Evolutionary conservation across 2,329 filamentous ascomycete species (phyloP).

Genomic region (Lasiodiplodia hormozganensis): DNA sequence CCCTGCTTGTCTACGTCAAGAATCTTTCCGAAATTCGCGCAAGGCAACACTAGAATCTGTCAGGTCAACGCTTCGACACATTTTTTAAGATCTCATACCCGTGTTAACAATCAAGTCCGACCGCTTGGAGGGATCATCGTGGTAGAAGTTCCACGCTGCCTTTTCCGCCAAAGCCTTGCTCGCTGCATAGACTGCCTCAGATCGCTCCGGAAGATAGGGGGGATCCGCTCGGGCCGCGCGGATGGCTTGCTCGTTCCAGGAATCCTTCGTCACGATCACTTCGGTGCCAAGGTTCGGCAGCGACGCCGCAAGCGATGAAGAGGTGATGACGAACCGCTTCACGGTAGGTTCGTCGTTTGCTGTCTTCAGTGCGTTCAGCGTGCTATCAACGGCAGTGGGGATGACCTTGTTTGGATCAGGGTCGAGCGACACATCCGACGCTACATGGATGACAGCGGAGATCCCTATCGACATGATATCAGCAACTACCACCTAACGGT

Average conservation of each 20-base stretch:
- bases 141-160: conserved; percentile 51
- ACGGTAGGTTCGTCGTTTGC: conserved; percentile 50
- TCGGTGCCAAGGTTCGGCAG: conserved; percentile 37
- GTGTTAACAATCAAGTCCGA: conserved; percentile 50
- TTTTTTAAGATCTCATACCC: background rate
- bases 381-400: conserved; percentile 45
- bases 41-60: background rate
- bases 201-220: conserved; percentile 35
- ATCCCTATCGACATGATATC: conserved; percentile 37
- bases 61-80: background rate
- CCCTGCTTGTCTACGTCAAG: conserved; percentile 32
- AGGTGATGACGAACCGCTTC: conserved; percentile 54
- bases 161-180: conserved; percentile 53
- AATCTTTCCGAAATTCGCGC: conserved; percentile 31
- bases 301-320: conserved; percentile 47
- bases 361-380: conserved; percentile 49
- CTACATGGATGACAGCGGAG: conserved; percentile 54
- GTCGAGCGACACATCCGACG: conserved; percentile 49
- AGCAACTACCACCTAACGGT: background rate
- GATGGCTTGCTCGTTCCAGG: conserved; percentile 44
- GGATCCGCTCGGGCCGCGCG: conserved; percentile 40
- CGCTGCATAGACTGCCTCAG: conserved; percentile 47
- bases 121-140: conserved; percentile 40
- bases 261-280: conserved; percentile 37
- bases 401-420: conserved; percentile 52